These are phyloP conservation scores for Chrysanthemum makinoi DNA, from an alignment of 129 eudicot genomes.

Conservation along the genomic window DNA sequence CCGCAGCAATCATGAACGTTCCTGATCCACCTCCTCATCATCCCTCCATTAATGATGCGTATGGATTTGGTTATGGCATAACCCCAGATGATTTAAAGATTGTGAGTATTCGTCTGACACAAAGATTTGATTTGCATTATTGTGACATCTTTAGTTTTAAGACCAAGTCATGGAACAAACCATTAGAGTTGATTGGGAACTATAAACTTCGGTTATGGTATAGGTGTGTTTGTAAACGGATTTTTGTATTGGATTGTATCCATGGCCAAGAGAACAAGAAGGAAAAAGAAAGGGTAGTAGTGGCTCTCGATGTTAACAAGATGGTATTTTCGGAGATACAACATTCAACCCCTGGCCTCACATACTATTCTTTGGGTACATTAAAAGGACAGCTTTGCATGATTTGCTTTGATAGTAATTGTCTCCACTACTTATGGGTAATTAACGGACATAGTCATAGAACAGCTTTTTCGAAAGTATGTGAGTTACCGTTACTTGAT, in stretches of 20 bases:
- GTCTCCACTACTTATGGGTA: neutral
- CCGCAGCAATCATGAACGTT: neutral
- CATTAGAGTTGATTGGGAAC: neutral
- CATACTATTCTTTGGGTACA: neutral
- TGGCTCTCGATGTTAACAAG: constrained; percentile 5
- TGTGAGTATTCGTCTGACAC: neutral
- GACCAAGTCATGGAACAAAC: neutral
- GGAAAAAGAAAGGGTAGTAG: neutral
- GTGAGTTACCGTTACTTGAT: too few relatives aligned
- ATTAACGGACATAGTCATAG: neutral
- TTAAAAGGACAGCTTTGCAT: neutral
- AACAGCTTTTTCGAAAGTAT: neutral
- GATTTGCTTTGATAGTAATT: too few relatives aligned
- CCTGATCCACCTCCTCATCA: neutral
- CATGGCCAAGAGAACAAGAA: too few relatives aligned
- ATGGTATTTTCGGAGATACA: constrained; percentile 21
- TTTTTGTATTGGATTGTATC: neutral
- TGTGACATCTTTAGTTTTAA: constrained; percentile 3
- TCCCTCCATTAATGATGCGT: neutral
- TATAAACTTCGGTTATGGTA: neutral
- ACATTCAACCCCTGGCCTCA: neutral
- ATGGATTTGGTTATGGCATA: constrained; percentile 18
- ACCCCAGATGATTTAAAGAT: constrained; percentile 12
- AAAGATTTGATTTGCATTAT: neutral
- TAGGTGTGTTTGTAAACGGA: constrained; percentile 1